Conservation (phyloP, 2,329 filamentous ascomycete species). For the Colletotrichum echinochloae region DNA sequence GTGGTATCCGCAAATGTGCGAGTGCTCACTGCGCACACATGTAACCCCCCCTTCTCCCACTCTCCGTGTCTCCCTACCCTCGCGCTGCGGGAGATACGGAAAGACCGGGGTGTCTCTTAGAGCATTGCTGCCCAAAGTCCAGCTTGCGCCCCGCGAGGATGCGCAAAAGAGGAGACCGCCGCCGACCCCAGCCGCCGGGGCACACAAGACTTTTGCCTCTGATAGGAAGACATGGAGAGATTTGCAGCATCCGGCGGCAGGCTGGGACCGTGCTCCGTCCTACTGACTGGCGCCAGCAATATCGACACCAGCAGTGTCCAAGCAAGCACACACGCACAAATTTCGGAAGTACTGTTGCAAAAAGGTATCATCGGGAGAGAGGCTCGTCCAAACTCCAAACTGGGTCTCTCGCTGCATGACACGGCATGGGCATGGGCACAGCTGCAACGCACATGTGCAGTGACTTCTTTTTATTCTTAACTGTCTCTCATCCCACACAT, state of each 20-base stretch:
- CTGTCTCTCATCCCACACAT: conserved; percentile 32
- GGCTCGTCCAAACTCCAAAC: conserved; percentile 8
- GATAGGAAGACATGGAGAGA: conserved; percentile 29
- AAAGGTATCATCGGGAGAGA: conserved; percentile 6
- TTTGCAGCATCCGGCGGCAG: neutral
- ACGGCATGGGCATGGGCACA: conserved; percentile 32
- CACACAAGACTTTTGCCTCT: conserved; percentile 31
- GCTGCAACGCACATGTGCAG: conserved; percentile 39
- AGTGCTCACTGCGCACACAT: conserved; percentile 8
- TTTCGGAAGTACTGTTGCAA: conserved; percentile 10
- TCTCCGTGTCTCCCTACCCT: neutral
- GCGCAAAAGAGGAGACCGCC: conserved; percentile 31
- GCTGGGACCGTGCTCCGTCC: conserved; percentile 7
- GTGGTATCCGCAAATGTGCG: conserved; percentile 33
- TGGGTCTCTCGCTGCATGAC: conserved; percentile 33
- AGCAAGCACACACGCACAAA: neutral
- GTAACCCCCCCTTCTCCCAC: neutral
- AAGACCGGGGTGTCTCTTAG: conserved; percentile 31
- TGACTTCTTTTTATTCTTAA: conserved; percentile 37
- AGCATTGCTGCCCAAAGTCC: conserved; percentile 43
- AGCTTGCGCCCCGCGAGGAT: conserved; percentile 38
- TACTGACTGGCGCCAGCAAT: conserved; percentile 14
- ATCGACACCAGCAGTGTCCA: conserved; percentile 1
- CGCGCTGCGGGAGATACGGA: conserved; percentile 26
- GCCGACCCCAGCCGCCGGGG: conserved; percentile 27